These are phyloP conservation scores for Macroventuria anomochaeta DNA, from an alignment of 2,329 filamentous ascomycete species.

Conservation along the genomic window DNA sequence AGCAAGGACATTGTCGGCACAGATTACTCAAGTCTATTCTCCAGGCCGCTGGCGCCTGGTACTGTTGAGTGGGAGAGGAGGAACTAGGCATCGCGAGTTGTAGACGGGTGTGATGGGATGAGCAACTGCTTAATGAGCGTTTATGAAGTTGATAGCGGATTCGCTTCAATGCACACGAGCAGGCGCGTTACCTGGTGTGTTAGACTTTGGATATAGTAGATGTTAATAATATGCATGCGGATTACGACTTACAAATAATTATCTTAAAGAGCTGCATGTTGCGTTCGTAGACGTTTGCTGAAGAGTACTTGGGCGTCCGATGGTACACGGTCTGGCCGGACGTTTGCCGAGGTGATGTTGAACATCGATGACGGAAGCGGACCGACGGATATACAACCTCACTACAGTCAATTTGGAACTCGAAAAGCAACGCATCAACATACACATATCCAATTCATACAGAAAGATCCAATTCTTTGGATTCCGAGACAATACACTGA, in stretches of 20 bases:
- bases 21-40: constrained; percentile 65
- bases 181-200: constrained; percentile 10
- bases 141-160: constrained; percentile 26
- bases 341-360: constrained; percentile 19
- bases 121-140: constrained; percentile 18
- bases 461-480: too few species aligned
- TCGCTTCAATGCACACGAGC: constrained; percentile 16
- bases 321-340: not conserved
- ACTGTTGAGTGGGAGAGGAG: constrained; percentile 78
- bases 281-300: too few species aligned
- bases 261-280: not conserved
- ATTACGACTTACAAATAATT: not conserved
- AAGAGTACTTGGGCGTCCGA: too few species aligned
- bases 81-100: constrained; percentile 41
- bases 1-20: constrained; percentile 71
- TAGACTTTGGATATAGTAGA: constrained; percentile 19
- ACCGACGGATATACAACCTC: constrained; percentile 7
- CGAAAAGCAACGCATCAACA: not conserved
- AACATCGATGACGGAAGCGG: constrained; percentile 10
- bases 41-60: constrained; percentile 53
- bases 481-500: too few species aligned
- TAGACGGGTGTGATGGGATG: constrained; percentile 13
- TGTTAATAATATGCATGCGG: constrained; percentile 10
- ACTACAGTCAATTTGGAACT: not conserved
- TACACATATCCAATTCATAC: not conserved